These are phyloP conservation scores for Euphorbia lathyris DNA, from an alignment of 345 rosid genomes.

Conservation along the genomic window DNA sequence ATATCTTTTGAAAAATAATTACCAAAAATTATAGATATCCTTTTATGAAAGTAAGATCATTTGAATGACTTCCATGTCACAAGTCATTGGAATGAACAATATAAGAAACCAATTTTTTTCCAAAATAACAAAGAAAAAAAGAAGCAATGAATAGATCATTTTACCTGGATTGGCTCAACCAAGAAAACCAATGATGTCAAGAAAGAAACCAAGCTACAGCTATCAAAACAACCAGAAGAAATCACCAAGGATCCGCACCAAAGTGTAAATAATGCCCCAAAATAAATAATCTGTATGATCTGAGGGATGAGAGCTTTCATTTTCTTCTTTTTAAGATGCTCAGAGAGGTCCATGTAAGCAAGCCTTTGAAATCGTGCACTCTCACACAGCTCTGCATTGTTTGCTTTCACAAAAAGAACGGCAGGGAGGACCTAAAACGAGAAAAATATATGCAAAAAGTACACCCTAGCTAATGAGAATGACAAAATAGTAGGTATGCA, in stretches of 20 bases:
- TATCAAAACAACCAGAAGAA: constrained; percentile 61
- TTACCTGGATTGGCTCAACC: constrained; percentile 90
- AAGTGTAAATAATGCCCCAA: constrained; percentile 63
- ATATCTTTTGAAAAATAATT: neutral
- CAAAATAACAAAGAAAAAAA: neutral
- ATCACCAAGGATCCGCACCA: constrained; percentile 69
- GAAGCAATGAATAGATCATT: constrained; percentile 6
- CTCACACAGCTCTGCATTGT: constrained; percentile 77
- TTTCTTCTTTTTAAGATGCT: constrained; percentile 68
- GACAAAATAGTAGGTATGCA: neutral
- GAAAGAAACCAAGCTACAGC: constrained; percentile 67
- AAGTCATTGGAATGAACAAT: neutral
- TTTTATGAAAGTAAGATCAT: neutral
- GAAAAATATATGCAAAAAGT: neutral
- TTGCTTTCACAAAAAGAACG: constrained; percentile 84
- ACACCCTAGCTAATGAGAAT: neutral
- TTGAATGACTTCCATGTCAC: neutral
- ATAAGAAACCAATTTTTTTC: neutral
- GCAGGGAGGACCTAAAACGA: constrained; percentile 74
- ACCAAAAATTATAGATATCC: constrained; percentile 11
- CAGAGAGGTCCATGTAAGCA: constrained; percentile 59
- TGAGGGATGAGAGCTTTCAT: constrained; percentile 93
- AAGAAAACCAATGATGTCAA: constrained; percentile 73
- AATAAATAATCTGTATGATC: constrained; percentile 64
- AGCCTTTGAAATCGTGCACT: constrained; percentile 65